These are phyloP conservation scores for Pouteria campechiana DNA, from an alignment of 179 eudicot genomes.

Conservation along the genomic window DNA sequence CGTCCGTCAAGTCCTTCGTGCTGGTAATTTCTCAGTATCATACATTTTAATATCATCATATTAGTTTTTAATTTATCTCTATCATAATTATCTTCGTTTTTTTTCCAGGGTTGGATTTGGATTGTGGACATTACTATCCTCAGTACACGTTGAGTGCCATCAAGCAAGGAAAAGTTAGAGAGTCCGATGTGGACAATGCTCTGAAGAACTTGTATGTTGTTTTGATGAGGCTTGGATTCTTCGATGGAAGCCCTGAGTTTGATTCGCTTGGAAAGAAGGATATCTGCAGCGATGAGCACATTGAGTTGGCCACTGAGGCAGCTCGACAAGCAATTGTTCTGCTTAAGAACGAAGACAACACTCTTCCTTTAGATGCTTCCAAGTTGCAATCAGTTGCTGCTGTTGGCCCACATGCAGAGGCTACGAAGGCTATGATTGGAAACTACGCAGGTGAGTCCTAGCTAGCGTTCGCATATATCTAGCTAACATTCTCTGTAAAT, in stretches of 20 bases:
- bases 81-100: too few relatives aligned
- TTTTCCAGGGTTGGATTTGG: conserved; percentile 51
- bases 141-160: conserved; percentile 40
- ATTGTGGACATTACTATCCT: conserved; percentile 54
- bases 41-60: too few relatives aligned
- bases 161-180: conserved; percentile 28
- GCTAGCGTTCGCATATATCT: neutral
- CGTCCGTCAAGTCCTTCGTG: conserved; percentile 24
- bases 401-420: conserved; percentile 61
- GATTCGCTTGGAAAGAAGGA: conserved; percentile 38
- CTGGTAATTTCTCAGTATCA: too few relatives aligned
- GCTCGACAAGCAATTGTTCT: conserved; percentile 59
- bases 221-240: conserved; percentile 68
- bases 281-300: conserved; percentile 50
- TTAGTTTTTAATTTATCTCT: too few relatives aligned
- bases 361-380: conserved; percentile 37
- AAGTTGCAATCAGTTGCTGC: conserved; percentile 46
- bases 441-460: conserved; percentile 45
- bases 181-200: conserved; percentile 38
- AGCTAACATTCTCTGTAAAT: too few relatives aligned
- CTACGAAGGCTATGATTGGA: conserved; percentile 49
- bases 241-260: conserved; percentile 43
- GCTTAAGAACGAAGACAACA: conserved; percentile 38
- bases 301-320: conserved; percentile 54
- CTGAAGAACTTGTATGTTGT: conserved; percentile 34